Evolutionary conservation across 805 yeast species (phyloP).

Genomic region (Wickerhamomyces queroliae): DNA sequence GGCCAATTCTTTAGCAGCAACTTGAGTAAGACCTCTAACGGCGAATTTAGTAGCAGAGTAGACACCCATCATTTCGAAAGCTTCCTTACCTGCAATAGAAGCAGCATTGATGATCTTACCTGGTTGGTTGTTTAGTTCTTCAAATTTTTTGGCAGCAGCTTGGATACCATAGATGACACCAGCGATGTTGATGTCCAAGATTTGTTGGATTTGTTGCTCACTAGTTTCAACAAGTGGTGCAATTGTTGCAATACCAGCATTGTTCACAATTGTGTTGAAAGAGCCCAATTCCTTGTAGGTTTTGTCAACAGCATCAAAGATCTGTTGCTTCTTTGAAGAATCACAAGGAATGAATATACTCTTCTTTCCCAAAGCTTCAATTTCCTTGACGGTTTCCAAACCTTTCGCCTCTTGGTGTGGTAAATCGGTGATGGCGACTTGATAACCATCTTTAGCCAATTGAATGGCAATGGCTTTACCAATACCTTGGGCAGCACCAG

Average conservation of each 20-base stretch:
- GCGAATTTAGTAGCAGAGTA: constrained; percentile 30
- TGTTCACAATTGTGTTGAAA: constrained; percentile 30
- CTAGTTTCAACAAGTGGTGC: constrained; percentile 21
- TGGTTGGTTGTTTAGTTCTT: constrained; percentile 18
- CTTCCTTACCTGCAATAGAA: constrained; percentile 29
- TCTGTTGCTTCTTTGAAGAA: constrained; percentile 14
- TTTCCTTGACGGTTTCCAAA: constrained; percentile 15
- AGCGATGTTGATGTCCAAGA: constrained; percentile 24
- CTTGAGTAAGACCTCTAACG: constrained; percentile 22
- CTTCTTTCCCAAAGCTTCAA: constrained; percentile 14
- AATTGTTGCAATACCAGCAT: constrained; percentile 29
- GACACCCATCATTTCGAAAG: constrained; percentile 26
- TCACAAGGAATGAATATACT: constrained; percentile 23
- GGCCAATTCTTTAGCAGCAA: constrained; percentile 26
- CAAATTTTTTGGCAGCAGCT: constrained; percentile 25
- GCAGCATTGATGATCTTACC: constrained; percentile 35
- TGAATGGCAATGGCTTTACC: constrained; percentile 80
- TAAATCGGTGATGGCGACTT: constrained; percentile 23
- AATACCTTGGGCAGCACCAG: constrained; percentile 92
- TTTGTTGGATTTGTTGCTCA: constrained; percentile 20
- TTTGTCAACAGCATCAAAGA: constrained; percentile 22
- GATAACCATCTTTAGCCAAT: constrained; percentile 68
- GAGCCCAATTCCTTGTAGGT: constrained; percentile 25
- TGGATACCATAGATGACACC: constrained; percentile 29
- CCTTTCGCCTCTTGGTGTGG: constrained; percentile 18